phyloP scores from a whole-genome alignment of 2,329 filamentous ascomycete species.

The Pyricularia pennisetigena region DNA sequence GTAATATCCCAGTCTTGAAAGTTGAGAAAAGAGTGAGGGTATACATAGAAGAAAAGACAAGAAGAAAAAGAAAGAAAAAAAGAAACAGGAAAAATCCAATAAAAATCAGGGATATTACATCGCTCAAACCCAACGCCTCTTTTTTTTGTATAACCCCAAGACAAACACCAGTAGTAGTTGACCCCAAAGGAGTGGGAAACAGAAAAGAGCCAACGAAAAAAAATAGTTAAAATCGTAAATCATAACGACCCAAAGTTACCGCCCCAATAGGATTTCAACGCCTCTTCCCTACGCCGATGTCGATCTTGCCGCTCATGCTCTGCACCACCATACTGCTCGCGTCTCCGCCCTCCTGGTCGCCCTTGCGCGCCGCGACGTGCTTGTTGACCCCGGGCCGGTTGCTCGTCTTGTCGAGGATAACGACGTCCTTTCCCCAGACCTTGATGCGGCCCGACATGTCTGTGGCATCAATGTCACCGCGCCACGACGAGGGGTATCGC shows the following conservation, averaged over 20 bases:
- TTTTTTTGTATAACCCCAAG: not conserved
- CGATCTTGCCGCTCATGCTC: slow-evolving; percentile 19
- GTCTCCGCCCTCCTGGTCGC: slow-evolving; percentile 16
- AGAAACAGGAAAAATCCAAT: not conserved
- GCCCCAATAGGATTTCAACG: not conserved
- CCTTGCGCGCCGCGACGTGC: slow-evolving; percentile 29
- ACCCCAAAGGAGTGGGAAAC: not conserved
- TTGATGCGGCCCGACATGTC: slow-evolving; percentile 29
- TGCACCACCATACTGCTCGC: slow-evolving; percentile 12
- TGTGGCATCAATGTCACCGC: slow-evolving; percentile 30
- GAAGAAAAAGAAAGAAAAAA: not conserved
- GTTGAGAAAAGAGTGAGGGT: not conserved
- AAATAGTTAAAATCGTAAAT: not conserved
- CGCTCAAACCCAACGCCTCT: not conserved
- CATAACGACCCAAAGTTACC: not conserved
- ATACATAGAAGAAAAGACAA: not conserved
- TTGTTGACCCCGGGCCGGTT: slow-evolving; percentile 22
- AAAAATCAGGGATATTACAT: not conserved
- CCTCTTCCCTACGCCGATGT: slow-evolving; percentile 15
- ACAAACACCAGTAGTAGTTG: not conserved
- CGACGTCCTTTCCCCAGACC: slow-evolving; percentile 31
- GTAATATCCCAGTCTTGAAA: not conserved
- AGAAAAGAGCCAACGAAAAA: not conserved
- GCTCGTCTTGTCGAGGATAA: slow-evolving; percentile 20
- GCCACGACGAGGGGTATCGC: slow-evolving; percentile 38